Evolutionary conservation across 2,329 filamentous ascomycete species (phyloP), one percentile per base, ranked within the genome.

Genomic region (Claviceps citrina): DNA sequence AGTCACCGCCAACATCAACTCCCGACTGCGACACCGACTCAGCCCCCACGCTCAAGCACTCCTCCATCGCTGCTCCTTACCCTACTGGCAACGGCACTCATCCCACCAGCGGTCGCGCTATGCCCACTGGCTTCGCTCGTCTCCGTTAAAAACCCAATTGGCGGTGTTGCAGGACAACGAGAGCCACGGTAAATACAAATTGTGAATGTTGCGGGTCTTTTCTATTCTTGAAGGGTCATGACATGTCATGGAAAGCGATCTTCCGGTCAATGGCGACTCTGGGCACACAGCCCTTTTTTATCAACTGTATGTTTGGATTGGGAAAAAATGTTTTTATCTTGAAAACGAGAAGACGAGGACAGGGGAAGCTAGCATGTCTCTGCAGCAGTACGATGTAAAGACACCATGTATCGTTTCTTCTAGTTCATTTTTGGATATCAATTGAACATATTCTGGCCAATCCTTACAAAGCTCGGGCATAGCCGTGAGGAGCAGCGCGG

Each of bases 21-120:
- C 12, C 47, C 27, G 44, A 44, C 40, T 50, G 47, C 46, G 42
- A 48, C 19, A 47, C 44, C 27, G 42, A 49, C 30, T 46, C 45
- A 43, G 51, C 51, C 46, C 49, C 43, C 47, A 50, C 43, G 12
- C 31, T 50, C 28, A 47, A 53, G 47, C 47, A 51, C 28, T 57
- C 54, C 27, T 55, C 59, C 44, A 61, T 59, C 39, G 56, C 61
- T 43, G 51, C 63, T 44, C 65, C 65, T 47, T 65, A 58, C 57
- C 65, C 65, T 37, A 54, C 51, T 38, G 53, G 53, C 46, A 62
- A 62, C 57, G 55, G 54, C 43, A 60, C 61, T 37, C 44, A 44
- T 42, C 46, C 36, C 13, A 38, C 57, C 35, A 45, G 51, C 45
- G 58, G 58, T 38, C 52, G 48, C 27, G 52, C 57, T 28, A 44